Conservation (phyloP, 257 asterid species). For the Galeopsis tetrahit region DNA sequence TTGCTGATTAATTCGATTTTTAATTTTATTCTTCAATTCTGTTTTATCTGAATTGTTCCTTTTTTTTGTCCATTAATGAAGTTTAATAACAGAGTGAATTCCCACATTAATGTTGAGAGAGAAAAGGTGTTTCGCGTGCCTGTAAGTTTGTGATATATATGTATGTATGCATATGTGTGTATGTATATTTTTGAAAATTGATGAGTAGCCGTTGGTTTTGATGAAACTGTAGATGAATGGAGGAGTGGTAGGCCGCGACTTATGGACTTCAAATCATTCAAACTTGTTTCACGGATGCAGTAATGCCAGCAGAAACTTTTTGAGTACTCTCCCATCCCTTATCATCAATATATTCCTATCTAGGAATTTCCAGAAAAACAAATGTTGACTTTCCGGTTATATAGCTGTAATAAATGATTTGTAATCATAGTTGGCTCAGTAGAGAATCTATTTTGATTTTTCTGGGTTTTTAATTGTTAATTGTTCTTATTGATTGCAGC, state of each 20-base stretch:
- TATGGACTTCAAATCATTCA: slow-evolving; percentile 63
- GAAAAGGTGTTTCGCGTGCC: slow-evolving; percentile 54
- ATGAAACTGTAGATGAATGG: slow-evolving; percentile 54
- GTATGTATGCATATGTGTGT: not conserved
- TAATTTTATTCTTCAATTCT: not conserved
- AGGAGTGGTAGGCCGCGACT: slow-evolving; percentile 43
- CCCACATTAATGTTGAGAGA: slow-evolving; percentile 41
- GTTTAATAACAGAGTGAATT: slow-evolving; percentile 37
- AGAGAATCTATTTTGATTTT: not conserved
- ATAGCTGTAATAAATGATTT: slow-evolving; percentile 4
- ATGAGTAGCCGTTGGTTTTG: slow-evolving; percentile 8
- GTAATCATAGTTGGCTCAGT: not conserved
- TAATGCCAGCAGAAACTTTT: slow-evolving; percentile 50
- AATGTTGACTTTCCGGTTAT: slow-evolving; percentile 23
- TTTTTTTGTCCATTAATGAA: slow-evolving; percentile 18
- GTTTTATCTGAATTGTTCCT: not conserved
- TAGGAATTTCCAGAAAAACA: not conserved
- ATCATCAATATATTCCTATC: slow-evolving; percentile 6
- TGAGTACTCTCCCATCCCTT: slow-evolving; percentile 37
- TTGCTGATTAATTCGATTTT: not conserved
- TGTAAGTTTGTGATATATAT: slow-evolving; percentile 43
- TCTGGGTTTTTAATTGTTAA: not conserved
- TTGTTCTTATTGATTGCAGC: slow-evolving; percentile 42
- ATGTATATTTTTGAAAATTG: not conserved
- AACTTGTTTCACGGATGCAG: slow-evolving; percentile 62